phyloP scores from a whole-genome alignment of 345 rosid genomes.

The Litchi chinensis region DNA sequence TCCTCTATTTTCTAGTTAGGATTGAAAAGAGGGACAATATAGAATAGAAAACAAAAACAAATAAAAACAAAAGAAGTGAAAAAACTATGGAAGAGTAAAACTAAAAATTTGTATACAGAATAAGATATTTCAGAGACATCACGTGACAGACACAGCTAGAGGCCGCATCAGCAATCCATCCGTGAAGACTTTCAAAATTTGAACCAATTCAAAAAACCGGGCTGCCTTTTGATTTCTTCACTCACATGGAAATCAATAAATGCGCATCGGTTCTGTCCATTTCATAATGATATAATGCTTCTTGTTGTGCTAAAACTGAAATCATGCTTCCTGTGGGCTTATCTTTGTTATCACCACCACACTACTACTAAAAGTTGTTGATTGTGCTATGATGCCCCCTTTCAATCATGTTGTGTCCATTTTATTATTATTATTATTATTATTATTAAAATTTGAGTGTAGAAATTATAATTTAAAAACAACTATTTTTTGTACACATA shows the following conservation, averaged over 20 bases:
- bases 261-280: background rate
- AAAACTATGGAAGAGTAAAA: too few relatives aligned
- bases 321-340: background rate
- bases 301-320: background rate
- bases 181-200: constrained; percentile 21
- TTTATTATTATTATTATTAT: too few relatives aligned
- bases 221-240: background rate
- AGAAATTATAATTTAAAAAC: too few relatives aligned
- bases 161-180: background rate
- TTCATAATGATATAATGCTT: too few relatives aligned
- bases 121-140: background rate
- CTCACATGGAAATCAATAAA: background rate
- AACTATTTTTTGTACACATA: too few relatives aligned
- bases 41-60: background rate
- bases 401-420: background rate
- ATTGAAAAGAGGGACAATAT: too few relatives aligned
- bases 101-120: too few relatives aligned
- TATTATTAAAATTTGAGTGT: too few relatives aligned
- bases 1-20: too few relatives aligned
- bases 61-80: background rate
- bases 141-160: constrained; percentile 21
- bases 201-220: background rate
- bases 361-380: background rate
- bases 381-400: background rate
- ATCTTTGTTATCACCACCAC: background rate